phyloP scores from a whole-genome alignment of 1,284 basidiomycete species.

The Gymnopus androsaceus region DNA sequence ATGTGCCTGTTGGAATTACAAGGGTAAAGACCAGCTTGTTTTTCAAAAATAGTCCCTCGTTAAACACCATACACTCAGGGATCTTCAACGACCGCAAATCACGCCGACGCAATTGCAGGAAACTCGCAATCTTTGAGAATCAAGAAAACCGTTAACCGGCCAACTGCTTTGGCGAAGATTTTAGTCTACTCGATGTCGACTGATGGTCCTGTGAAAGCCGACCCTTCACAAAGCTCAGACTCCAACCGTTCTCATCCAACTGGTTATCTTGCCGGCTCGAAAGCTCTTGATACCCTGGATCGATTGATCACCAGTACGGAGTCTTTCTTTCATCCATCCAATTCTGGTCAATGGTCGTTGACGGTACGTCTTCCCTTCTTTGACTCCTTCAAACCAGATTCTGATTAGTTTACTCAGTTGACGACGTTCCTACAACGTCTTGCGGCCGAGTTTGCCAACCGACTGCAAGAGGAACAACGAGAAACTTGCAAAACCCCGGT shows the following conservation, averaged over 20 bases:
- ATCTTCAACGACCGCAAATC: conserved; percentile 60
- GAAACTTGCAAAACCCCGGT: conserved; percentile 80
- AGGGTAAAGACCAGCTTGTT: conserved; percentile 41
- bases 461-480: conserved; percentile 83
- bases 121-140: conserved; percentile 72
- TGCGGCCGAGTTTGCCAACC: conserved; percentile 79
- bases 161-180: conserved; percentile 83
- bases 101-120: conserved; percentile 69
- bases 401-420: conserved; percentile 41
- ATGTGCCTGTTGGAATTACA: conserved; percentile 71
- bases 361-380: conserved; percentile 38
- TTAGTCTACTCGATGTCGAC: conserved; percentile 91
- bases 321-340: conserved; percentile 90
- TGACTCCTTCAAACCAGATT: background rate
- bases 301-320: conserved; percentile 92
- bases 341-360: conserved; percentile 71
- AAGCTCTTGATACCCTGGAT: conserved; percentile 87
- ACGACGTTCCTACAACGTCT: conserved; percentile 81
- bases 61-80: conserved; percentile 42
- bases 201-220: conserved; percentile 68
- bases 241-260: conserved; percentile 32
- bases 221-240: conserved; percentile 30
- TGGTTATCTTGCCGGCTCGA: conserved; percentile 83
- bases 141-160: conserved; percentile 75
- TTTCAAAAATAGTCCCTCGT: background rate